Percentiles rank a stretch among this genome's conserved stretches.
phyloP scores from a whole-genome alignment of 2,329 filamentous ascomycete species.

The Neoarthrinium moseri region DNA sequence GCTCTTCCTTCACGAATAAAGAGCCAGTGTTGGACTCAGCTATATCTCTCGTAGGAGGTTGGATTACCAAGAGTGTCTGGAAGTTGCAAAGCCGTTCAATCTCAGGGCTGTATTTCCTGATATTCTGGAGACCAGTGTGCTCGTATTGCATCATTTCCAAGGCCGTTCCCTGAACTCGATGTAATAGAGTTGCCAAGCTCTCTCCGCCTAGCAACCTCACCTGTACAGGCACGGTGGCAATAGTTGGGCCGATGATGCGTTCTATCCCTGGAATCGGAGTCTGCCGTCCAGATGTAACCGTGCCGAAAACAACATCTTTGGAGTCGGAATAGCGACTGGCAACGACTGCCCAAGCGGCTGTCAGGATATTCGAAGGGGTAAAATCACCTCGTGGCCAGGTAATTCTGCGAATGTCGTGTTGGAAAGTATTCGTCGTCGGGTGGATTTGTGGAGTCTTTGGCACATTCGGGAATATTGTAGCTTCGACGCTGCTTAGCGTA shows the following conservation, averaged over 20 bases:
- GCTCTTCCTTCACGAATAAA: too few relatives aligned
- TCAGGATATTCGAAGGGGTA: neutral
- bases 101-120: neutral
- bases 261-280: constrained; percentile 1
- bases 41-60: too few relatives aligned
- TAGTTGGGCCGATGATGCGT: neutral
- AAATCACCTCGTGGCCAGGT: neutral
- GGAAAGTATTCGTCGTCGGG: neutral
- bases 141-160: neutral
- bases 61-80: neutral
- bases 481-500: neutral
- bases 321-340: neutral
- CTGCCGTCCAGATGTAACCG: neutral
- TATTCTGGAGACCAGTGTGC: neutral
- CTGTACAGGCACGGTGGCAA: neutral
- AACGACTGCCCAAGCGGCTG: neutral
- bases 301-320: neutral
- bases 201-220: neutral
- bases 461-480: neutral
- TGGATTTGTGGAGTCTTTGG: neutral
- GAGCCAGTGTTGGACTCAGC: too few relatives aligned
- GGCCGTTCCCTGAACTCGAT: neutral
- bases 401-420: neutral
- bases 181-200: neutral
- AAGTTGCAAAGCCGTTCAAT: neutral